phyloP scores from a whole-genome alignment of 1,284 basidiomycete genomes.

The Apiotrichum brassicae region DNA sequence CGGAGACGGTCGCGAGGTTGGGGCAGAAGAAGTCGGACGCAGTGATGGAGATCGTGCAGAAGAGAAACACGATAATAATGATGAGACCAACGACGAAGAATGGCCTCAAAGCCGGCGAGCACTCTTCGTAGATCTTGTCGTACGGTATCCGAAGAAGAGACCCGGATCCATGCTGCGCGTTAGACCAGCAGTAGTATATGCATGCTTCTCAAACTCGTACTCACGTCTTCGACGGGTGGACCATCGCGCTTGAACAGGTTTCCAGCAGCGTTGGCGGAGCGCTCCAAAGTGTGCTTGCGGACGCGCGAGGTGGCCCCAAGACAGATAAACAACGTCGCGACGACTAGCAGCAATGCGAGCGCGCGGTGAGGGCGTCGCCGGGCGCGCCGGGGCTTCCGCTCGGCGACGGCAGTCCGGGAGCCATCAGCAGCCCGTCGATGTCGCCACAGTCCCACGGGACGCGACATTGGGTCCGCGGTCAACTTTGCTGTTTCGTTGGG shows the following conservation, averaged over 20 bases:
- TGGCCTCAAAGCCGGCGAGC: slow-evolving; percentile 17
- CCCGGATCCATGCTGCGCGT: slow-evolving; percentile 3
- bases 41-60: slow-evolving; percentile 72
- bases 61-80: slow-evolving; percentile 52
- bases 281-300: background rate
- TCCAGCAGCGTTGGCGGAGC: background rate
- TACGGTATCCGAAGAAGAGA: slow-evolving; percentile 15
- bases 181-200: too few relatives aligned
- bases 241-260: background rate
- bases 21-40: slow-evolving; percentile 94
- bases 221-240: background rate
- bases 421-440: too few relatives aligned
- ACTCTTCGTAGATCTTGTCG: slow-evolving; percentile 1
- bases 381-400: too few relatives aligned
- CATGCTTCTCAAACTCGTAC: background rate
- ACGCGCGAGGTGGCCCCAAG: slow-evolving; percentile 1
- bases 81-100: slow-evolving; percentile 32
- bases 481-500: too few relatives aligned
- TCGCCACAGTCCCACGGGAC: too few relatives aligned
- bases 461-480: too few relatives aligned
- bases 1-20: slow-evolving; percentile 78
- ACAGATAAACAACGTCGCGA: background rate
- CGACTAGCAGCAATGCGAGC: slow-evolving; percentile 2
- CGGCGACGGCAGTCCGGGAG: too few relatives aligned
- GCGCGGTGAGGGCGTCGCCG: background rate